These are phyloP conservation scores for Aspergillus udagawae DNA, from an alignment of 2,329 filamentous ascomycete species.

Conservation along the genomic window DNA sequence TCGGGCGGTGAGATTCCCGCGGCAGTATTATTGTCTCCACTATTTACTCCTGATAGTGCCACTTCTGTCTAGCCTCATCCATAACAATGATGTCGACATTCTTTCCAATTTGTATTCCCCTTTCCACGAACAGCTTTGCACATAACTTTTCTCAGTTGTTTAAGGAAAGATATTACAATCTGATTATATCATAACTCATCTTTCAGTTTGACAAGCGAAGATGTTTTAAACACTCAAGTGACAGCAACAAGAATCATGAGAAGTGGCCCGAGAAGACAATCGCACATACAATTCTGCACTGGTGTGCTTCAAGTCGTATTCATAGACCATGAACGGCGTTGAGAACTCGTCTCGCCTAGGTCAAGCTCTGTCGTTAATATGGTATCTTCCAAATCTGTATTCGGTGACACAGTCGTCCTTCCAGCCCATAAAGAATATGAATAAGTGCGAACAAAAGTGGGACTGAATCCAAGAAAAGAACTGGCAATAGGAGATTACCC, in stretches of 20 bases:
- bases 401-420: background rate
- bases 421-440: background rate
- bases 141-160: background rate
- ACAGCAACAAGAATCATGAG: background rate
- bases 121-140: too few relatives aligned
- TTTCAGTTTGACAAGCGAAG: background rate
- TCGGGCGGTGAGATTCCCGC: slow-evolving; percentile 31
- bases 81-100: background rate
- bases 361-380: background rate
- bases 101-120: background rate
- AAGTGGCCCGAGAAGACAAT: background rate
- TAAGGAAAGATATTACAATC: background rate
- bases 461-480: background rate
- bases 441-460: background rate
- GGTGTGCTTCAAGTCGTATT: background rate
- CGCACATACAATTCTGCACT: background rate
- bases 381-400: background rate
- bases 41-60: background rate
- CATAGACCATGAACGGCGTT: background rate
- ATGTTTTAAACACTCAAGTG: background rate
- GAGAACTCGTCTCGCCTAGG: background rate
- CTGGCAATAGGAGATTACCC: background rate
- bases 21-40: slow-evolving; percentile 21
- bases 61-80: background rate
- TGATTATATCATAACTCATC: background rate